Conservation (phyloP, 1,139 yeast species). For the Debaryomyces subglobosus region DNA sequence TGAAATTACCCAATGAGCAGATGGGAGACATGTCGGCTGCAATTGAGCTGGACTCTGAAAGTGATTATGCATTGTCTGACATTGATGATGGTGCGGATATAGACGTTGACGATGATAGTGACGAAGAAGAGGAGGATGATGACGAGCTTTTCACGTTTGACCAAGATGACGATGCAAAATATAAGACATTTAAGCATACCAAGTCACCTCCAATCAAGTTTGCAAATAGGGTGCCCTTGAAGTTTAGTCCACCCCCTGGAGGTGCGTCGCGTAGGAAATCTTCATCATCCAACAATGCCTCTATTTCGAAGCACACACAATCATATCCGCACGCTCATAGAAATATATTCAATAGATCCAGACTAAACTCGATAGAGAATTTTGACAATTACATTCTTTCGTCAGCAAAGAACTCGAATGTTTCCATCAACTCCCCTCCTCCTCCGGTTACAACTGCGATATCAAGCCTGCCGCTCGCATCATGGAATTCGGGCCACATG, state of each 20-base stretch:
- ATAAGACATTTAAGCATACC: constrained; percentile 13
- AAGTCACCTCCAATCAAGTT: constrained; percentile 45
- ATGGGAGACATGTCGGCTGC: constrained; percentile 26
- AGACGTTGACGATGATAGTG: constrained; percentile 12
- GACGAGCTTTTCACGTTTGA: constrained; percentile 47
- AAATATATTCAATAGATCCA: constrained; percentile 41
- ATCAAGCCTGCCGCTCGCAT: constrained; percentile 26
- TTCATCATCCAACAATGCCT: constrained; percentile 22
- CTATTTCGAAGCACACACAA: constrained; percentile 21
- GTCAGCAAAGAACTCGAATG: constrained; percentile 42
- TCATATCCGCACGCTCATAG: constrained; percentile 22
- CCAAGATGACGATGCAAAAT: constrained; percentile 33
- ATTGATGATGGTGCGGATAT: constrained; percentile 18
- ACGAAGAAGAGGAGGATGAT: constrained; percentile 13
- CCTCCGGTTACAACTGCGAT: constrained; percentile 29
- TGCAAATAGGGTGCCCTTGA: constrained; percentile 49
- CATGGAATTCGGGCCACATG: constrained; percentile 28
- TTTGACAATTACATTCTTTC: constrained; percentile 47
- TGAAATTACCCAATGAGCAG: constrained; percentile 46
- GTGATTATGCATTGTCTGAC: constrained; percentile 43
- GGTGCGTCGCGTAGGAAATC: constrained; percentile 31
- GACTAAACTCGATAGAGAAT: constrained; percentile 48
- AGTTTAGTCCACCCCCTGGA: constrained; percentile 45
- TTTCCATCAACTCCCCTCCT: constrained; percentile 43
- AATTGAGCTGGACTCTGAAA: constrained; percentile 50